phyloP scores from a whole-genome alignment of 2,329 filamentous ascomycete species.

The Phialophora expanda region DNA sequence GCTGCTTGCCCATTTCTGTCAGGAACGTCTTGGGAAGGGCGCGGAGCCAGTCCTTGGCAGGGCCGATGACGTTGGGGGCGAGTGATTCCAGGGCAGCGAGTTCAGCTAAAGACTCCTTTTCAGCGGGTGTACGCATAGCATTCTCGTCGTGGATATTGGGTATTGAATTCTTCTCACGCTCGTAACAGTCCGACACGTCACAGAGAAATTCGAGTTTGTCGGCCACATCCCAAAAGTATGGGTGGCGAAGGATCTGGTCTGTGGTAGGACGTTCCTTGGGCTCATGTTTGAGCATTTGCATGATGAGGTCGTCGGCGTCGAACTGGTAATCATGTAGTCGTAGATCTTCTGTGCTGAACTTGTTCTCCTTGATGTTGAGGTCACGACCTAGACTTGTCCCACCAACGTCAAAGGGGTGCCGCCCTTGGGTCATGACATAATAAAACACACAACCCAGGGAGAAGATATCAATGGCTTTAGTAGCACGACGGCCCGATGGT shows the following conservation, averaged over 20 bases:
- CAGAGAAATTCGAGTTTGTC: constrained; percentile 92
- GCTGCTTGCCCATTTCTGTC: constrained; percentile 87
- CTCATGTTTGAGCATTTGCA: constrained; percentile 74
- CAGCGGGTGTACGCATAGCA: constrained; percentile 32
- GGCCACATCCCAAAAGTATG: constrained; percentile 94
- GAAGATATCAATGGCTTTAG: constrained; percentile 96
- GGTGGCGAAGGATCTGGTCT: constrained; percentile 82
- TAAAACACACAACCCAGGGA: constrained; percentile 97
- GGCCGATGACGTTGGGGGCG: constrained; percentile 53
- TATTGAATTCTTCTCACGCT: constrained; percentile 70
- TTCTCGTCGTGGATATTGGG: constrained; percentile 37
- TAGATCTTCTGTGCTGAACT: constrained; percentile 72
- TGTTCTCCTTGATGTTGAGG: constrained; percentile 93
- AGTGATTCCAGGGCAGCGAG: constrained; percentile 58
- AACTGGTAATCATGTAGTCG: constrained; percentile 80
- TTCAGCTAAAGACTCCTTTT: constrained; percentile 44
- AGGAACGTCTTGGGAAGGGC: constrained; percentile 80
- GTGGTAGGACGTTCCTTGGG: constrained; percentile 73
- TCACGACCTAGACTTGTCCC: constrained; percentile 88
- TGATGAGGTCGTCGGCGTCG: constrained; percentile 86
- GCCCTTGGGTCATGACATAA: constrained; percentile 92
- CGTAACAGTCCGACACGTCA: constrained; percentile 94
- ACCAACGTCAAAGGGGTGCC: constrained; percentile 91
- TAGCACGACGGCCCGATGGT: constrained; percentile 75
- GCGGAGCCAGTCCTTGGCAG: constrained; percentile 72